Evolutionary conservation across 2,329 filamentous ascomycete genomes (phyloP).

Genomic region (Phialophora macrospora): DNA sequence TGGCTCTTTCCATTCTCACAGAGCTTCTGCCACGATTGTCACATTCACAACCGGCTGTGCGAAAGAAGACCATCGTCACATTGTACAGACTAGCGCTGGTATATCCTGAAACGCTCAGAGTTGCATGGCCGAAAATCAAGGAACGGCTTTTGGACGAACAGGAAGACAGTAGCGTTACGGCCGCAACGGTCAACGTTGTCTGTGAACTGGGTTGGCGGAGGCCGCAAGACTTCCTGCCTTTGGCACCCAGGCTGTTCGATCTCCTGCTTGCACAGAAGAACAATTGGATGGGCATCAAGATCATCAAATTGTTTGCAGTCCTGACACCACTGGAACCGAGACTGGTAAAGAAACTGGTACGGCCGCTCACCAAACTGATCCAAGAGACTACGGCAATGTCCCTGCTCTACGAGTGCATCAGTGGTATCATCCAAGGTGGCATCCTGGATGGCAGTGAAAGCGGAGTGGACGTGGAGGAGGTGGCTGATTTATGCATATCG

Average conservation of each 20-base stretch:
- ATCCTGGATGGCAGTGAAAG: conserved; percentile 84
- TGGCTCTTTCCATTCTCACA: conserved; percentile 85
- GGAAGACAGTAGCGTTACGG: conserved; percentile 91
- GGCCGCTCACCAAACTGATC: conserved; percentile 89
- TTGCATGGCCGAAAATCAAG: conserved; percentile 97
- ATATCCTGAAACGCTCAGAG: conserved; percentile 90
- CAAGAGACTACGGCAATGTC: conserved; percentile 97
- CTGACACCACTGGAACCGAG: conserved; percentile 90
- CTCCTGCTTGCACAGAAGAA: conserved; percentile 89
- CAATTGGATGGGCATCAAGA: conserved; percentile 99
- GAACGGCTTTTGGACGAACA: conserved; percentile 87
- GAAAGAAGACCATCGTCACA: conserved; percentile 96
- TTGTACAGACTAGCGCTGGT: conserved; percentile 91
- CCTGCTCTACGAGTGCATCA: conserved; percentile 97
- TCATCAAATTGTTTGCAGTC: conserved; percentile 98
- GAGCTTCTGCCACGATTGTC: conserved; percentile 85
- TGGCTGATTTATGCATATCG: conserved; percentile 86
- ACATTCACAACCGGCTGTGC: conserved; percentile 81
- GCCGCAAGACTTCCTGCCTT: conserved; percentile 88
- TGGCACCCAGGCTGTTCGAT: conserved; percentile 90
- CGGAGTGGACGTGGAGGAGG: conserved; percentile 81
- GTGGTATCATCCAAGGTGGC: conserved; percentile 95
- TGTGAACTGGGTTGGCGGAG: conserved; percentile 94
- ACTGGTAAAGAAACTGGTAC: conserved; percentile 85
- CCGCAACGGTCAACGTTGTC: conserved; percentile 94